phyloP scores from a whole-genome alignment of 2,329 filamentous ascomycete genomes.

The Penicillium olsonii region DNA sequence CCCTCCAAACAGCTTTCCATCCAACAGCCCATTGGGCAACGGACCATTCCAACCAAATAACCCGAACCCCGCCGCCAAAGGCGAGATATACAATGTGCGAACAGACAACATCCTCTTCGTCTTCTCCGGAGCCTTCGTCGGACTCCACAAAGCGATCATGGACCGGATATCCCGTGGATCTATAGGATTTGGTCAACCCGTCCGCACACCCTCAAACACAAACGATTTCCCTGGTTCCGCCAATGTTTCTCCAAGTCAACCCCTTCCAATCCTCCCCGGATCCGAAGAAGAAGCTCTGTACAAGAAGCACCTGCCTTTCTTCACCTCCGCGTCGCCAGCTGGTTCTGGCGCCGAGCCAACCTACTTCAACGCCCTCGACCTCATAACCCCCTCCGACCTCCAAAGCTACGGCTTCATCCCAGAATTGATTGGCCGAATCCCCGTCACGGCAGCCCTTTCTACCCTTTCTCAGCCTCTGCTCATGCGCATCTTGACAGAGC shows the following conservation, averaged over 20 bases:
- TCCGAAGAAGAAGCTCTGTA: constrained; percentile 66
- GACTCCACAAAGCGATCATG: constrained; percentile 82
- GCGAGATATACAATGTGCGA: constrained; percentile 71
- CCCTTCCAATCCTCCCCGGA: constrained; percentile 58
- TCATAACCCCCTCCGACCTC: constrained; percentile 73
- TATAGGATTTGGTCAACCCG: constrained; percentile 87
- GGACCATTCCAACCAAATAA: constrained; percentile 31
- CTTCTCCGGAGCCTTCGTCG: constrained; percentile 92
- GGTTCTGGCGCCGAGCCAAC: constrained; percentile 45
- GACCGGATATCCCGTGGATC: constrained; percentile 82
- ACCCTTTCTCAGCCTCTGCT: constrained; percentile 69
- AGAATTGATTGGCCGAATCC: constrained; percentile 92
- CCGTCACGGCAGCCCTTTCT: constrained; percentile 82
- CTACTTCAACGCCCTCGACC: constrained; percentile 64
- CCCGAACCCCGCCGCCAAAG: constrained; percentile 47
- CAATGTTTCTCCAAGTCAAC: constrained; percentile 31
- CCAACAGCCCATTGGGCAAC: constrained; percentile 39
- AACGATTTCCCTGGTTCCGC: constrained; percentile 27
- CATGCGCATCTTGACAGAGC: constrained; percentile 87
- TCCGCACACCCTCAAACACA: constrained; percentile 56
- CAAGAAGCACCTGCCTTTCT: constrained; percentile 61
- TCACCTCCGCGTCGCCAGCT: constrained; percentile 55
- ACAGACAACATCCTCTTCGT: constrained; percentile 98
- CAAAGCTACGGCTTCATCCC: constrained; percentile 90
- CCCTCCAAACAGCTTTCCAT: constrained; percentile 41